Evolutionary conservation across 345 rosid genomes (phyloP), one percentile per base, ranked within the genome.

Genomic region (Salix udensis): DNA sequence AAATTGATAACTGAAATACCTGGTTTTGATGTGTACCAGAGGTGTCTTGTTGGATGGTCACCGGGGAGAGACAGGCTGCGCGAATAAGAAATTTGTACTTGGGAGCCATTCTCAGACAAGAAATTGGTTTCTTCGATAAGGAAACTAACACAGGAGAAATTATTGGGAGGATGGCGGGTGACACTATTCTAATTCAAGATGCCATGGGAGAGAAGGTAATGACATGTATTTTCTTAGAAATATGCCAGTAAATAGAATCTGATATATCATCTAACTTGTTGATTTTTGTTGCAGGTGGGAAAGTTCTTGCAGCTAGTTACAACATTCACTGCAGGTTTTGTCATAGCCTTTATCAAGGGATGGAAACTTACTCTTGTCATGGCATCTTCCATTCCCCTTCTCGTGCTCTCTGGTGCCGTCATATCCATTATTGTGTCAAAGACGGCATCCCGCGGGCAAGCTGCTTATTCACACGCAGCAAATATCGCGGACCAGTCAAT

Each of bases 121-220:
- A 79, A 58, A 74, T 79, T 10, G 69, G 71, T 5, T 79, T 73
- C 52, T 79, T 79, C 26, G 82, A 79, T 36, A 68, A n/a, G 31
- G 82, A 79, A 44, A 64, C 65, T 19, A 60, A 34, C 37, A 73
- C 82, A 11, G 82, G 77, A 73, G 82, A 79, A 30, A 42, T 68
- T 31, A 18, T 68, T 46, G 77, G 50, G 26, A 73, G 77, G n/a
- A 74, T 79, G 73, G 74, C 82, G 0, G 77, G 77, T 23, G 77
- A 79, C 77, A 44, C 74, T 2, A 68, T 79, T 40, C 77, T 79
- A 6, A 74, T 79, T 24, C 82, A 79, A 30, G 82, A 79, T 67
- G 82, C 82, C 11, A 73, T 73, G 70, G 82, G 82, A 4, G 82
- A 79, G 70, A 79, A 79, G 82, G 81, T 78, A 30, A 30, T 10